Evolutionary conservation across 305 asterid species (phyloP).

Genomic region (Fraxinus paxiana): DNA sequence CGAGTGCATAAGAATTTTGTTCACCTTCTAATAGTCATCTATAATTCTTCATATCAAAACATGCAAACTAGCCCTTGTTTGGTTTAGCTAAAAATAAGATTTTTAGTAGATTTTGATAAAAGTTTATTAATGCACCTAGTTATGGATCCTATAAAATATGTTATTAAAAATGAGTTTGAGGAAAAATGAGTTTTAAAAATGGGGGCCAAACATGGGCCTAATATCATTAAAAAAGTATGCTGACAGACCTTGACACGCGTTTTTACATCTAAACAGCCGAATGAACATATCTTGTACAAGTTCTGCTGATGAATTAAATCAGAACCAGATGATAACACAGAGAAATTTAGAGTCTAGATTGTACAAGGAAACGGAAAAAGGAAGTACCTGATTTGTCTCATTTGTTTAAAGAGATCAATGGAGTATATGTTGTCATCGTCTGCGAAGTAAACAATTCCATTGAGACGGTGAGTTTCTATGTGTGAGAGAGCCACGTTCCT

Average conservation of each 20-base stretch:
- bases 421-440: constrained; percentile 59
- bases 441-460: constrained; percentile 74
- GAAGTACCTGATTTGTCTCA: constrained; percentile 74
- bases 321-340: neutral
- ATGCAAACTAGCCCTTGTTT: neutral
- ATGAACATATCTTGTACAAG: neutral
- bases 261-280: neutral
- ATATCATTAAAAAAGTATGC: neutral
- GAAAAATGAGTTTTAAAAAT: too few species aligned
- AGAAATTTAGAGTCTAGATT: neutral
- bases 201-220: neutral
- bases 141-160: neutral
- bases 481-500: constrained; percentile 70
- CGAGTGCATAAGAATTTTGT: neutral
- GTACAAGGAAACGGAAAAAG: constrained; percentile 11
- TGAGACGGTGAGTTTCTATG: constrained; percentile 62
- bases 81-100: neutral
- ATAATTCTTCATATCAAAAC: neutral
- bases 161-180: neutral
- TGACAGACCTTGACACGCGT: neutral
- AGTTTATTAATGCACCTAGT: neutral
- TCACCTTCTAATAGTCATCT: neutral
- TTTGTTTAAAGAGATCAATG: constrained; percentile 51
- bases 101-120: neutral
- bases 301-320: neutral